A percentile compares a stretch with the other conserved stretches of the same genome.
Conservation (phyloP, 805 yeast genomes). For the Grigorovia yakushimaensis region DNA sequence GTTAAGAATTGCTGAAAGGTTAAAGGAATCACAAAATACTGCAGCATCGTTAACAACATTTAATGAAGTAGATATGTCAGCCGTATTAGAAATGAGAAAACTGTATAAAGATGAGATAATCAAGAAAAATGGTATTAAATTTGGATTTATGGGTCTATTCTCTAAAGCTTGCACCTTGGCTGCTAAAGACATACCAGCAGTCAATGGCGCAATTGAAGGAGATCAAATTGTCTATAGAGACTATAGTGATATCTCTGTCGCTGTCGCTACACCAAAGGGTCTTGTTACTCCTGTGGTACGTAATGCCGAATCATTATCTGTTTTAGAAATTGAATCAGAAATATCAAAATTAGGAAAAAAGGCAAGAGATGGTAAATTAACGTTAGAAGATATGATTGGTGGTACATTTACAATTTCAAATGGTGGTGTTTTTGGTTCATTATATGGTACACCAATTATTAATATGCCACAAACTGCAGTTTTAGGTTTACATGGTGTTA, state of each 20-base stretch:
- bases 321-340: conserved; percentile 83
- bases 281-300: conserved; percentile 96
- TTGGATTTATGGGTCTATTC: conserved; percentile 98
- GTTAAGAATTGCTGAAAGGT: conserved; percentile 95
- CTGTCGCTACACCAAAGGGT: conserved; percentile 99
- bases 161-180: conserved; percentile 90
- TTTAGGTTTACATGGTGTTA: conserved; percentile 92
- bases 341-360: conserved; percentile 72
- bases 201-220: conserved; percentile 89
- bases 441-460: conserved; percentile 96
- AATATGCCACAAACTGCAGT: conserved; percentile 98
- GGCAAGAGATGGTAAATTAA: conserved; percentile 95
- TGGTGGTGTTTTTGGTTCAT: conserved; percentile 98
- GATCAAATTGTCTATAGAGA: conserved; percentile 94
- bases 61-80: conserved; percentile 96
- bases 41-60: conserved; percentile 97
- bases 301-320: conserved; percentile 85
- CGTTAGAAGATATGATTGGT: conserved; percentile 97
- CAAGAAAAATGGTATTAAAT: conserved; percentile 86
- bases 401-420: conserved; percentile 98
- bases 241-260: conserved; percentile 89
- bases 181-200: conserved; percentile 88
- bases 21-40: conserved; percentile 97
- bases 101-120: conserved; percentile 93
- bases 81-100: conserved; percentile 87